Conservation (phyloP, 2,329 filamentous ascomycete species). For the Botryotinia globosa region DNA sequence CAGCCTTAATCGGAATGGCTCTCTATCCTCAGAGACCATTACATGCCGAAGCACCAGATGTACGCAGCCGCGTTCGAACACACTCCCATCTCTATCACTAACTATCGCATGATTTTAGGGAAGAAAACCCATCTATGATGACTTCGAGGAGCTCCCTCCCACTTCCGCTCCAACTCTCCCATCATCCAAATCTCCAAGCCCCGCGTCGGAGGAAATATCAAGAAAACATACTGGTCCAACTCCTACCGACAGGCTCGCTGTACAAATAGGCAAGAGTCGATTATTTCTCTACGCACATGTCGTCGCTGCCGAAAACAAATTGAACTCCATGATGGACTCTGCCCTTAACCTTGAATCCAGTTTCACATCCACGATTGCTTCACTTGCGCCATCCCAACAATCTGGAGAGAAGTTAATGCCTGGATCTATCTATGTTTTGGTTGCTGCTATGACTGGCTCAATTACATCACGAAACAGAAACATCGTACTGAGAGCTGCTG, state of each 20-base stretch:
- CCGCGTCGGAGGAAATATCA: constrained; percentile 26
- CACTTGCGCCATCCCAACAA: constrained; percentile 80
- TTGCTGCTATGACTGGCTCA: constrained; percentile 90
- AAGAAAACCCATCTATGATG: constrained; percentile 80
- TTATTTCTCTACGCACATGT: constrained; percentile 77
- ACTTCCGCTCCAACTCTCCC: constrained; percentile 33
- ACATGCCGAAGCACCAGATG: constrained; percentile 47
- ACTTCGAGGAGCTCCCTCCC: constrained; percentile 48
- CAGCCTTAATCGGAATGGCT: constrained; percentile 44
- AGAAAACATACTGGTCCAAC: constrained; percentile 54
- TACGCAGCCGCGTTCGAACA: constrained; percentile 23
- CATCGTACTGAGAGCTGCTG: constrained; percentile 72
- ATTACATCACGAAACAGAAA: constrained; percentile 88
- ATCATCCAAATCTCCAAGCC: constrained; percentile 25
- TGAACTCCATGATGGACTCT: constrained; percentile 78
- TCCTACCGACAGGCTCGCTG: constrained; percentile 84
- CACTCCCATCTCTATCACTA: background rate
- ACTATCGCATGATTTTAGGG: constrained; percentile 27
- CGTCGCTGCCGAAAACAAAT: constrained; percentile 70
- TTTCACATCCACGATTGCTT: constrained; percentile 86
- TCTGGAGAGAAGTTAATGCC: constrained; percentile 87
- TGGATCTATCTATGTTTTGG: constrained; percentile 85
- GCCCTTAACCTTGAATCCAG: constrained; percentile 83
- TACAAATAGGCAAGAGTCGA: constrained; percentile 75
- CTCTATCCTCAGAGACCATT: constrained; percentile 46